Base-by-base conservation (phyloP, 495 filamentous ascomycete species). In the Penicillium flavigenum region DNA sequence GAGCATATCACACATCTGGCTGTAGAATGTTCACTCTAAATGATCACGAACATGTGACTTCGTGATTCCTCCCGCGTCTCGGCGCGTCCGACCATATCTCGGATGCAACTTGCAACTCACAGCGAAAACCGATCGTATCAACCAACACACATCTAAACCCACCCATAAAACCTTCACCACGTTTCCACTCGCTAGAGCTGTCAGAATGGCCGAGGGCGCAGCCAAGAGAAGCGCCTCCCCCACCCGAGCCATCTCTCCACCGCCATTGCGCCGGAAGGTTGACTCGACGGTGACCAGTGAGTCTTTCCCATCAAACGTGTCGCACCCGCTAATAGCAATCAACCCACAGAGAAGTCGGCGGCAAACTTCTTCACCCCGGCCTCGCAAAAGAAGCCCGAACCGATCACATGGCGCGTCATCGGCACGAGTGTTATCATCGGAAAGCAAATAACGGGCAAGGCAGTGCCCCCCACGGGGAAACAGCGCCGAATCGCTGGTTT, bases 291-390 rank as follows among this genome's bases (percentile, higher is more conserved):
- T 89, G 47, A 92, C 88, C 43, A 88, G 89, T 94, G 70, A 66
- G 84, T 65, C 12, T 54, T n/a, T 41, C 20, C 24, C 16, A 38
- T 16, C 47, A 19, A 8, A 3, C 10, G 11, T 48, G 26, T 57
- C 34, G 3, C 5, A 31, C 1, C 12, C 8, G 5, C 31, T 57
- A 12, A 59, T 22, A n/a, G 0, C 1, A 48, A n/a, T 14, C 19
- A 4, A 29, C 24, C 9, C 46, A 19, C 16, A 79, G 76, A 90
- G 78, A 91, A 78, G 70, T 78, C 86, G 1, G 85, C 95, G 10
- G 80, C 87, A 12, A 90, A 80, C 36, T 99, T 99, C 74, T 97
- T 99, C 76, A 96, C 86, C 0, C 92, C 94, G 1, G 67, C 79
- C 0, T 96, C 91, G 5, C 81, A 96, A 66, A 98, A 96, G 72